Evolutionary conservation across 2,329 filamentous ascomycete genomes (phyloP).

Genomic region (Cercospora sp.): DNA sequence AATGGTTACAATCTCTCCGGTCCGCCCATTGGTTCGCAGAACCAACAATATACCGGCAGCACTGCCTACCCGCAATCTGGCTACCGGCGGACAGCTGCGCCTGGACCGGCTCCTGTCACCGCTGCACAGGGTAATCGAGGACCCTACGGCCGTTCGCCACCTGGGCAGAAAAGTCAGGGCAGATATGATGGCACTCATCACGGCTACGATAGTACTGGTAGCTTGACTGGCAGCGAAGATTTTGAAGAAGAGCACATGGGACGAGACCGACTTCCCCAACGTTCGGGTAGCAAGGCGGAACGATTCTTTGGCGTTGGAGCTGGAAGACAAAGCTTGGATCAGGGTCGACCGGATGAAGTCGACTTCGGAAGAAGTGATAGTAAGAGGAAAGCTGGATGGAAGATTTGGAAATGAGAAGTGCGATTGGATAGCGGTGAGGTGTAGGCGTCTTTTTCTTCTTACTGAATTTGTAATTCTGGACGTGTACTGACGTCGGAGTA

Average conservation of each 20-base stretch:
- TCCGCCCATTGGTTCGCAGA: slow-evolving; percentile 30
- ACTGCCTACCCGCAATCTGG: slow-evolving; percentile 25
- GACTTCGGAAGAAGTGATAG: slow-evolving; percentile 28
- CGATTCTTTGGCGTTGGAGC: slow-evolving; percentile 36
- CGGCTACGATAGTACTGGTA: slow-evolving; percentile 28
- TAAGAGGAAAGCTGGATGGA: slow-evolving; percentile 40
- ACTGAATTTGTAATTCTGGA: background rate
- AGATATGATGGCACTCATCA: slow-evolving; percentile 11
- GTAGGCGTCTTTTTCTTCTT: background rate
- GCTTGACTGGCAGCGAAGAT: slow-evolving; percentile 33
- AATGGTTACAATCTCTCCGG: slow-evolving; percentile 30
- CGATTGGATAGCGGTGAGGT: background rate
- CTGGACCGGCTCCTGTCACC: slow-evolving; percentile 10
- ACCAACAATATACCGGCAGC: slow-evolving; percentile 11
- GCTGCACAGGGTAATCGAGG: slow-evolving; percentile 13
- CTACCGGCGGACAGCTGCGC: slow-evolving; percentile 20
- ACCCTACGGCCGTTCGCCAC: slow-evolving; percentile 15
- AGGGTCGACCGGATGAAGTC: slow-evolving; percentile 21
- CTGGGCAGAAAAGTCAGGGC: background rate
- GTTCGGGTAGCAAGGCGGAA: slow-evolving; percentile 37
- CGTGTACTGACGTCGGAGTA: background rate
- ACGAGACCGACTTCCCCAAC: slow-evolving; percentile 14
- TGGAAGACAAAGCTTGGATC: slow-evolving; percentile 20
- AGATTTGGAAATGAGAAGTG: slow-evolving; percentile 29
- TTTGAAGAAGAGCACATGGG: slow-evolving; percentile 27